Percentiles rank a stretch among this genome's conserved stretches.
These are phyloP conservation scores for Uncinocarpus reesii DNA, from an alignment of 2,329 filamentous ascomycete species.

Conservation along the genomic window DNA sequence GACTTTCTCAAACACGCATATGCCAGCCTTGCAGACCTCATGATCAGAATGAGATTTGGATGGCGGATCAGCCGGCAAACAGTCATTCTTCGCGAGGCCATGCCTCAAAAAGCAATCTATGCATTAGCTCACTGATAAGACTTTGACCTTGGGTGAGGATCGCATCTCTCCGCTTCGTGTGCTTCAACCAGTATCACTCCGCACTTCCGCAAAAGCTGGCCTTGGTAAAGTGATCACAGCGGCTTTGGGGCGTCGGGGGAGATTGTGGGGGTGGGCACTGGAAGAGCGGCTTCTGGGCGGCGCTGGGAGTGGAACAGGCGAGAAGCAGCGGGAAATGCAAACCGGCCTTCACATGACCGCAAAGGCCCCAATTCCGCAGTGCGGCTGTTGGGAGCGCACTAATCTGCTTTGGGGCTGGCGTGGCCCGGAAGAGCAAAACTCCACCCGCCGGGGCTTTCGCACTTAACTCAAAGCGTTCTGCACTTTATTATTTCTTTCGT, in stretches of 20 bases:
- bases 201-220: background rate
- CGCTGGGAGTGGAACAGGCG: background rate
- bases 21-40: too few relatives aligned
- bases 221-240: too few relatives aligned
- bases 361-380: background rate
- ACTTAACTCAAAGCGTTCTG: constrained; percentile 1
- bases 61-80: too few relatives aligned
- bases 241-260: background rate
- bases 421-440: constrained; percentile 1
- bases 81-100: too few relatives aligned
- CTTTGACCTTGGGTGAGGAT: too few relatives aligned
- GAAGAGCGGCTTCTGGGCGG: background rate
- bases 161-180: too few relatives aligned
- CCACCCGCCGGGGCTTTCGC: background rate
- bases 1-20: too few relatives aligned
- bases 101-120: too few relatives aligned
- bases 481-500: background rate
- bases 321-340: constrained; percentile 4
- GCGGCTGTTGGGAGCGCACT: background rate
- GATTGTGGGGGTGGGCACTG: background rate
- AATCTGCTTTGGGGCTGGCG: background rate
- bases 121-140: too few relatives aligned
- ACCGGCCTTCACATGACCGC: background rate
- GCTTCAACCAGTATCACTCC: too few relatives aligned
- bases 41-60: too few relatives aligned